These are phyloP conservation scores for Deinandra increscens DNA, from an alignment of 129 eudicot genomes.

Conservation along the genomic window DNA sequence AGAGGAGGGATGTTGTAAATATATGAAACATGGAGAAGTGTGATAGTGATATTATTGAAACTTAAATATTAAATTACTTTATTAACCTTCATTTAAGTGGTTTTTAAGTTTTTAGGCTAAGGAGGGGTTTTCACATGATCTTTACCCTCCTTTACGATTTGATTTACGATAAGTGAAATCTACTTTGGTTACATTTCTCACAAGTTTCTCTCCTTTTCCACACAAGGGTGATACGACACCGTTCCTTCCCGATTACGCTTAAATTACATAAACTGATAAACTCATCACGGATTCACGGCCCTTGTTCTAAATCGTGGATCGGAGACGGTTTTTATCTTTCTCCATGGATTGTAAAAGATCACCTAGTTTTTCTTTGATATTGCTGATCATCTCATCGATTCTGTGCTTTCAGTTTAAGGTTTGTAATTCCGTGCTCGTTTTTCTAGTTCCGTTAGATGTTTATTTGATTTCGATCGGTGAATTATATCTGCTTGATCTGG, in stretches of 20 bases:
- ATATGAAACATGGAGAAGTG: too few relatives aligned
- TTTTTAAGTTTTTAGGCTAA: too few relatives aligned
- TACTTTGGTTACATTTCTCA: too few relatives aligned
- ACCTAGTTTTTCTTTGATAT: conserved; percentile 5
- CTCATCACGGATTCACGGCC: too few relatives aligned
- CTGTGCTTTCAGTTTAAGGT: conserved; percentile 35
- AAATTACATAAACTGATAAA: background rate
- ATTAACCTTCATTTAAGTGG: too few relatives aligned
- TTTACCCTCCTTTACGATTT: too few relatives aligned
- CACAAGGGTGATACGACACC: background rate
- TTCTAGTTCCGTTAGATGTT: background rate
- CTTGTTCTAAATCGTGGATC: background rate
- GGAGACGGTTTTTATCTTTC: background rate
- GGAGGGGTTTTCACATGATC: too few relatives aligned
- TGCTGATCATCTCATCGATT: conserved; percentile 25
- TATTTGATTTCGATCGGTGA: conserved; percentile 24
- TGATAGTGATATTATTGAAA: too few relatives aligned
- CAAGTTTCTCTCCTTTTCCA: too few relatives aligned
- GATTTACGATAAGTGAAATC: too few relatives aligned
- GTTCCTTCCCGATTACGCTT: background rate
- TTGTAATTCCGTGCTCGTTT: conserved; percentile 13
- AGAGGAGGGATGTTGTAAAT: too few relatives aligned
- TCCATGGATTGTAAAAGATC: background rate
- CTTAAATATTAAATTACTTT: too few relatives aligned
- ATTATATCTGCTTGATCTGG: conserved; percentile 19